These are phyloP conservation scores for Starmerella geochares DNA, from an alignment of 805 yeast species.

Conservation along the genomic window DNA sequence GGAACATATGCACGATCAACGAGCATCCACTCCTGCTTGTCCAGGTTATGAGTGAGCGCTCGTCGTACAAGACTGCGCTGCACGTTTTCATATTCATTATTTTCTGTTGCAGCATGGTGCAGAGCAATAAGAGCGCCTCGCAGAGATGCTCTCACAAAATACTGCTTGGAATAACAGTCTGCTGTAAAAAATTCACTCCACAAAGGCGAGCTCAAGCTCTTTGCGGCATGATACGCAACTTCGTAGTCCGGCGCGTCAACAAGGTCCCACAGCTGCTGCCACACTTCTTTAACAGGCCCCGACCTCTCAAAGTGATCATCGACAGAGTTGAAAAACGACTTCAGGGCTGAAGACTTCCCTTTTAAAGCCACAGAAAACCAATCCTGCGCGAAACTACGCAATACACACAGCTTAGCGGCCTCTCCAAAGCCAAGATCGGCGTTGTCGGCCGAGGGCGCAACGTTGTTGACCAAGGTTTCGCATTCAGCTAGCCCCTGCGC, in stretches of 20 bases:
- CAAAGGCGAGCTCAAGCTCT: conserved; percentile 1
- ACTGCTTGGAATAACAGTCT: background rate
- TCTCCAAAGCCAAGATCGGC: background rate
- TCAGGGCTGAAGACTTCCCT: background rate
- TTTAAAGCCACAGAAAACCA: conserved; percentile 8
- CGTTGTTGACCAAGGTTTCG: background rate
- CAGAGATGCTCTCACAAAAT: conserved; percentile 8
- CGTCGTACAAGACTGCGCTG: conserved; percentile 16
- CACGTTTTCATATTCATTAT: conserved; percentile 16
- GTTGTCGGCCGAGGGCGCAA: background rate
- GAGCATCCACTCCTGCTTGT: conserved; percentile 11
- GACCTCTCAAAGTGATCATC: background rate
- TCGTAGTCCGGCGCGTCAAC: background rate
- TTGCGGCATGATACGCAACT: conserved; percentile 21
- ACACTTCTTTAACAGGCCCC: background rate
- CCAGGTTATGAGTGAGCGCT: conserved; percentile 9
- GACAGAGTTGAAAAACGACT: background rate
- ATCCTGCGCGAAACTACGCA: conserved; percentile 2
- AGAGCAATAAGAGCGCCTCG: conserved; percentile 23
- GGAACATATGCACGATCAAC: conserved; percentile 11
- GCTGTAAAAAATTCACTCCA: background rate
- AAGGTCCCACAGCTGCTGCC: conserved; percentile 10
- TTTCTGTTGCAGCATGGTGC: background rate
- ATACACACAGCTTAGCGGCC: background rate
- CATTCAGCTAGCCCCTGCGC: background rate